Base-by-base conservation (phyloP, 345 rosid species). In the Linum trigynum region DNA sequence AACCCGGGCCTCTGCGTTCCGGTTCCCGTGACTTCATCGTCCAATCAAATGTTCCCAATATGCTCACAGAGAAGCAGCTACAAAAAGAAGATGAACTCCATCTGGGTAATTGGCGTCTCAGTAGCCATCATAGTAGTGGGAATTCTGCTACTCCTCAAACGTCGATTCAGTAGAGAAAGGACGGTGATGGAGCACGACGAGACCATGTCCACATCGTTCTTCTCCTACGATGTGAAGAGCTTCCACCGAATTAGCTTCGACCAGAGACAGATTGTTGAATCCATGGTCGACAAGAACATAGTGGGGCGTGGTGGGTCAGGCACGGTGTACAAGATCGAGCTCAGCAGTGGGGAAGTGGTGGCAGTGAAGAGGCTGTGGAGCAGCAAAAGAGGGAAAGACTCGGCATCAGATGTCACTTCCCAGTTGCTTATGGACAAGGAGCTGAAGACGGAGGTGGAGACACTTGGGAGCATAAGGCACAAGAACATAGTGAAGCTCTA, bases 251-350 rank as follows among this genome's bases (percentile, higher is more conserved):
- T 87, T 73, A 87, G 73, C 70, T 84, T 87, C 32, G 81, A 90
- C 51, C 90, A 77, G 69, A 75, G 73, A n/a, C 94, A 92, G 82
- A 84, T 92, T 78, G 42, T 78, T 0, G 87, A 86, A 61, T 81
- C 90, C 57, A 77, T 92, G 81, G 79, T 82, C 41, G 86, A 85
- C 42, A 86, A 89, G 76, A 89, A 92, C 83, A 88, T 82, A 8
- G 92, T 87, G 55, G 98, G 96, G 4, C 91, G 79, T 59, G 98
- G 97, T 60, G 96, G 98, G 53, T 87, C 89, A 0, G 91, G 98
- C 56, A 81, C 85, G 1, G 98, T 92, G 61, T 87, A 92, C 63
- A 86, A 75, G 65, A 85, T 87, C 5, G 85, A 75, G 50, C 69
- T 89, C 69, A 76, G 66, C 57, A 79, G 76, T 4, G 88, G 87